Base-by-base conservation (phyloP, 495 filamentous ascomycete genomes). In the Lineolata rhizophorae region DNA sequence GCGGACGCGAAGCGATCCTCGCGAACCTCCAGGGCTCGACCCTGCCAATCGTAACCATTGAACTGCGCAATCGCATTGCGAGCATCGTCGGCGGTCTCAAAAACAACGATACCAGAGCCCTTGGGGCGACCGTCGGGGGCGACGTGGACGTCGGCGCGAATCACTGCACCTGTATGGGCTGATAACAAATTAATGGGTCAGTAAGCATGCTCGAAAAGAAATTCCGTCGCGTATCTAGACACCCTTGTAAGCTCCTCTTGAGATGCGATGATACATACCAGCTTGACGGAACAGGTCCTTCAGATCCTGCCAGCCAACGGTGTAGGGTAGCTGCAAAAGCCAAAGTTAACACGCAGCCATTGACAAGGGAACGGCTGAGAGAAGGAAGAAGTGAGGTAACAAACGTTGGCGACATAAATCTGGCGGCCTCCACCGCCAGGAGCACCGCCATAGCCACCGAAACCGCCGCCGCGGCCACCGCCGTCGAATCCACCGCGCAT, bases 251-350 rank as follows among this genome's bases (percentile, higher is more conserved):
- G 14, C 10, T 8, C 8, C 9, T 8, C 30, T 32, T 18, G 10
- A 18, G 18, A 21, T 26, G 28, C 2, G 32, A 26, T 18, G 18
- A 24, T 39, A 67, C 76, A 67, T 67, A 92, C 87, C 79, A 60
- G 87, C 81, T 66, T 94, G 83, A 47, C 87, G 82, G 67, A 97
- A 97, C 41, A 97, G 62, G 56, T 97, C 87, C 63, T 97, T 97
- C 50, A 97, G 57, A 55, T 97, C 87, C 62, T 97, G 87, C 87
- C 87, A 97, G 52, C 90, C 87, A 46, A 91, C 80, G 31, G 76
- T 93, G 63, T 80, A 97, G 18, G 87, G 87, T 45, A 97, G 79
- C 87, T 32, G 67, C 52, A 44, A 54, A 37, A 37, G 45, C 35
- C 45, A 48, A 37, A 35, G 31, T 20, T 18, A 35, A 34, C 24